Percentiles rank a stretch among this genome's conserved stretches.
Evolutionary conservation across 2,329 filamentous ascomycete genomes (phyloP).

Genomic region (Moelleriella libera): DNA sequence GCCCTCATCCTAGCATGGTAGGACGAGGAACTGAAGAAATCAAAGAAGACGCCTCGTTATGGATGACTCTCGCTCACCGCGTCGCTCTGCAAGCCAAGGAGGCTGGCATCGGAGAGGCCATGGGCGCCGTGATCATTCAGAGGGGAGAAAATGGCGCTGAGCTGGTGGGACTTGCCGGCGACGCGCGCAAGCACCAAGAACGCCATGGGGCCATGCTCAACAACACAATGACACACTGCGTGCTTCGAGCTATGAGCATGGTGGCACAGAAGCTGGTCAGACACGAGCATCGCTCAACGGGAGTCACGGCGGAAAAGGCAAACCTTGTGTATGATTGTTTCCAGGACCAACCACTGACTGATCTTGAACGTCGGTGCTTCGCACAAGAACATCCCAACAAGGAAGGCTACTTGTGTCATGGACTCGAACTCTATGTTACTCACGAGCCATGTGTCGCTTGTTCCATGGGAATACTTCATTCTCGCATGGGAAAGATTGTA

Average conservation of each 20-base stretch:
- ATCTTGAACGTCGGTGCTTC: conserved; percentile 49
- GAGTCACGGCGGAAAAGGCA: conserved; percentile 17
- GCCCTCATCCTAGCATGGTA: conserved; percentile 66
- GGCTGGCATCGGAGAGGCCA: conserved; percentile 48
- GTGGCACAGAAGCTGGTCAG: conserved; percentile 55
- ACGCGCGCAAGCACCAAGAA: conserved; percentile 55
- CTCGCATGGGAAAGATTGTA: conserved; percentile 74
- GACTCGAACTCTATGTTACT: conserved; percentile 83
- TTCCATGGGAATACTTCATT: conserved; percentile 91
- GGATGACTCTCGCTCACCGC: conserved; percentile 52
- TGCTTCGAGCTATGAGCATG: conserved; percentile 70
- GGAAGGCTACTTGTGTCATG: conserved; percentile 86
- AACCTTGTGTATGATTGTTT: conserved; percentile 47
- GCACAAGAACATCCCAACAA: conserved; percentile 49
- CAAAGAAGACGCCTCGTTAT: conserved; percentile 45
- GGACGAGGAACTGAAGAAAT: conserved; percentile 57
- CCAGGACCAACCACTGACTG: conserved; percentile 53
- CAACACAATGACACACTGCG: conserved; percentile 67
- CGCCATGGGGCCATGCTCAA: conserved; percentile 32
- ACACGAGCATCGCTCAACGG: conserved; percentile 31
- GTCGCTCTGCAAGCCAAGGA: conserved; percentile 46
- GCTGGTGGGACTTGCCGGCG: conserved; percentile 60
- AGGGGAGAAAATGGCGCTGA: conserved; percentile 35
- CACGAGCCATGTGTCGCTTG: conserved; percentile 97
- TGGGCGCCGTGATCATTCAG: conserved; percentile 66